A percentile compares a stretch with the other conserved stretches of the same genome.
phyloP scores from a whole-genome alignment of 306 rosid species.

The Citrullus colocynthis region DNA sequence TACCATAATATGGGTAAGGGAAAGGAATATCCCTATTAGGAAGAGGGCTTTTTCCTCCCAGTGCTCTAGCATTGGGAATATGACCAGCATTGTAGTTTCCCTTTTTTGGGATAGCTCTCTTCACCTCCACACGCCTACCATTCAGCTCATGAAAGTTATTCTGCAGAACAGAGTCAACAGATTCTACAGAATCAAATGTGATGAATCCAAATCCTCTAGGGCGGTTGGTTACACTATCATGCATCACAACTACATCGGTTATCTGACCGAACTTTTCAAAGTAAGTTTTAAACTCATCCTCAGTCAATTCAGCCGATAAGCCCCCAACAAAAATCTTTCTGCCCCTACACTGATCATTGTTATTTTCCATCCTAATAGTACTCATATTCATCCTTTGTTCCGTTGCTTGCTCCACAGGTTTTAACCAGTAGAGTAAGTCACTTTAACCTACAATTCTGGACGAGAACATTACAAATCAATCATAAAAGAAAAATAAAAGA shows the following conservation, averaged over 20 bases:
- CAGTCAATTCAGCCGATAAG: constrained; percentile 45
- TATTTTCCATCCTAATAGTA: constrained; percentile 24
- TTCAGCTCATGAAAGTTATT: constrained; percentile 55
- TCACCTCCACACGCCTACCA: constrained; percentile 76
- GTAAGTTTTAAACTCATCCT: constrained; percentile 53
- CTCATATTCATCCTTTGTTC: constrained; percentile 17
- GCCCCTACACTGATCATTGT: constrained; percentile 27
- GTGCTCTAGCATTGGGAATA: constrained; percentile 19
- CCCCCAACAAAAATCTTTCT: constrained; percentile 86
- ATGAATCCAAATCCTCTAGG: constrained; percentile 88
- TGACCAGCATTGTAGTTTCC: constrained; percentile 22
- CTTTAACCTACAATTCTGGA: constrained; percentile 39
- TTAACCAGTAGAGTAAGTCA: constrained; percentile 16
- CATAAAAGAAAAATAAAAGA: too few relatives aligned
- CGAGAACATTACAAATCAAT: background rate
- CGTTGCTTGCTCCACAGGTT: constrained; percentile 28
- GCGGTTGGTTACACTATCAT: constrained; percentile 50
- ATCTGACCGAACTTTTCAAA: constrained; percentile 64
- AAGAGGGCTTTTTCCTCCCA: constrained; percentile 27
- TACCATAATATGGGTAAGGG: constrained; percentile 19
- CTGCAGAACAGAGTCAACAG: constrained; percentile 50
- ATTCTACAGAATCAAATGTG: constrained; percentile 58
- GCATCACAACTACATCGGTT: constrained; percentile 81
- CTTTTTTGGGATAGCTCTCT: constrained; percentile 79
- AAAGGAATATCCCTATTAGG: background rate